Evolutionary conservation across 2,329 filamentous ascomycete genomes (phyloP).

Genomic region (Fusarium nematophilum): DNA sequence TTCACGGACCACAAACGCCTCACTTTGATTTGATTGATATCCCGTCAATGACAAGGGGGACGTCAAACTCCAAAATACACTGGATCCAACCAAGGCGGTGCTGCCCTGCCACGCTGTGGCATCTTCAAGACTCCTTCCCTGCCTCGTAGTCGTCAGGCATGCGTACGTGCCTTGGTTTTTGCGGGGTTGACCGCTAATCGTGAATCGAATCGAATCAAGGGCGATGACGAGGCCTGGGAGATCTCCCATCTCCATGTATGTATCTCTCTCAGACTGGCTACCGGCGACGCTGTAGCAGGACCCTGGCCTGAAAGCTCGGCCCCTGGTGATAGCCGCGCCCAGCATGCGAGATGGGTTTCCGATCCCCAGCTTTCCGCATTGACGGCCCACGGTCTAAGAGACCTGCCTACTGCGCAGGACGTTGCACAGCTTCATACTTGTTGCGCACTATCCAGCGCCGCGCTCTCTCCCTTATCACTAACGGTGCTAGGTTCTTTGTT

Average conservation of each 20-base stretch:
- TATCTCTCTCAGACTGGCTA: no score
- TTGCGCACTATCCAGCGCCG: no score
- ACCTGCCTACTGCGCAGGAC: no score
- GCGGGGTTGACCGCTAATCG: slow-evolving; percentile 21
- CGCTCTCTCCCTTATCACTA: background rate
- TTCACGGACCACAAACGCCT: slow-evolving; percentile 29
- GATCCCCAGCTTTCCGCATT: slow-evolving; percentile 15
- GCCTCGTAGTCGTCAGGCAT: slow-evolving; percentile 7
- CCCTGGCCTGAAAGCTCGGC: slow-evolving; percentile 10
- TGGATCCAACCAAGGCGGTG: slow-evolving; percentile 5
- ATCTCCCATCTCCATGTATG: slow-evolving; percentile 11
- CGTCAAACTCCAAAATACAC: slow-evolving; percentile 1
- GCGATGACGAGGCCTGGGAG: slow-evolving; percentile 13
- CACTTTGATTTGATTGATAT: slow-evolving; percentile 18
- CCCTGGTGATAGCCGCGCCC: slow-evolving; percentile 13
- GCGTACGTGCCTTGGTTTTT: slow-evolving; percentile 4
- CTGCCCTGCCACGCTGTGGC: slow-evolving; percentile 6
- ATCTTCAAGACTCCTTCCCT: no score
- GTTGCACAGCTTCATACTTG: slow-evolving; percentile 1
- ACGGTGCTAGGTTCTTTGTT: background rate
- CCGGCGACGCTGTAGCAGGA: no score
- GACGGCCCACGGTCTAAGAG: background rate
- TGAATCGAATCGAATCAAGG: slow-evolving; percentile 15
- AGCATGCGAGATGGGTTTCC: slow-evolving; percentile 24
- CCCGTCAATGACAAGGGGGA: slow-evolving; percentile 15